Evolutionary conservation across 2,329 filamentous ascomycete genomes (phyloP).

Genomic region (Cercospora sojina): DNA sequence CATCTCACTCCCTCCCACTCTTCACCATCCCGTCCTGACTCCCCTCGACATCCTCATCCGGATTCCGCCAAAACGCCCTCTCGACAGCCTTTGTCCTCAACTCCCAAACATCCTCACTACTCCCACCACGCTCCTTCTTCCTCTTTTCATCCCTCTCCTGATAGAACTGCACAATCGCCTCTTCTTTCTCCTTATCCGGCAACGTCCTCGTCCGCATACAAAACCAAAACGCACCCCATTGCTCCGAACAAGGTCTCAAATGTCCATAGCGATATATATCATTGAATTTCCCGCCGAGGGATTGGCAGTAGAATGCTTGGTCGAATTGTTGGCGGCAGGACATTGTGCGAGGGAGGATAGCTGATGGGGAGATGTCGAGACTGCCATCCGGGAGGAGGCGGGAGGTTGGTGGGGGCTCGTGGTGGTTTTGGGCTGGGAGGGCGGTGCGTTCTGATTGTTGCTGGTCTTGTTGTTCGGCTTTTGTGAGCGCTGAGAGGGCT

Average conservation of each 20-base stretch:
- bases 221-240: constrained; percentile 95
- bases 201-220: constrained; percentile 82
- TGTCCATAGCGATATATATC: constrained; percentile 84
- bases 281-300: constrained; percentile 85
- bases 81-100: constrained; percentile 63
- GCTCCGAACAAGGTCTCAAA: constrained; percentile 73
- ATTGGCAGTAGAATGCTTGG: constrained; percentile 89
- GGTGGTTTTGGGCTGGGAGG: constrained; percentile 15
- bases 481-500: constrained; percentile 17
- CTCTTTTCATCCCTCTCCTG: constrained; percentile 16
- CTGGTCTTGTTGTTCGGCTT: constrained; percentile 25
- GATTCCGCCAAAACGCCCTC: constrained; percentile 45
- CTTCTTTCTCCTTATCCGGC: constrained; percentile 58
- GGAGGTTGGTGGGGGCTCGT: constrained; percentile 20
- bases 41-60: constrained; percentile 32
- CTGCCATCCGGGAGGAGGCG: constrained; percentile 32
- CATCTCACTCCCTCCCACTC: constrained; percentile 5
- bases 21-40: constrained; percentile 13
- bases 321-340: constrained; percentile 90
- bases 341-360: constrained; percentile 76
- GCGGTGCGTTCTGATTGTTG: background rate
- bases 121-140: constrained; percentile 60
- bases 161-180: constrained; percentile 56
- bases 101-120: constrained; percentile 90
- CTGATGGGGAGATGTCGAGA: constrained; percentile 53